Conservation (phyloP, 2,329 filamentous ascomycete species). For the Verticillium longisporum region DNA sequence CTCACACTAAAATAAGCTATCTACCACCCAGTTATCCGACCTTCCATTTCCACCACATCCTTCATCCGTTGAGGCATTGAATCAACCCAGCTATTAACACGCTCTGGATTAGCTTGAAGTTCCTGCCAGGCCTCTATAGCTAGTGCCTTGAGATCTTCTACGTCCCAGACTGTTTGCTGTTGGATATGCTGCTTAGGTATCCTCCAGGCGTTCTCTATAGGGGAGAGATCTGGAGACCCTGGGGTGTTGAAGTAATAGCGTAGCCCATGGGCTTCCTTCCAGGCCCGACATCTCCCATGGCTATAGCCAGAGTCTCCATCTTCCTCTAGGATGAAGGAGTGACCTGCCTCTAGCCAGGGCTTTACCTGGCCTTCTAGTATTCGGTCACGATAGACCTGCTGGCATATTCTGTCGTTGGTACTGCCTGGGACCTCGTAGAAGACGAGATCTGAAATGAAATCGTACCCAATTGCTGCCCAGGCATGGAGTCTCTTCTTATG, state of each 20-base stretch:
- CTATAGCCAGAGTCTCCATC: background rate
- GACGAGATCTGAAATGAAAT: background rate
- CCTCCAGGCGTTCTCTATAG: background rate
- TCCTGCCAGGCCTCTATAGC: no score
- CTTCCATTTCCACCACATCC: no score
- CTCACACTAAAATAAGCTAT: no score
- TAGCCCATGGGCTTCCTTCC: background rate
- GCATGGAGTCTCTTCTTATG: no score
- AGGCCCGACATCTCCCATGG: background rate
- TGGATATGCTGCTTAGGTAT: background rate
- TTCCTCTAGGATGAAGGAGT: background rate
- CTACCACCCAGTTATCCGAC: no score
- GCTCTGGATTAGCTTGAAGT: no score
- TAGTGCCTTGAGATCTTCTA: no score
- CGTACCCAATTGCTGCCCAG: background rate
- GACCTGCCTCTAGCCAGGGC: background rate
- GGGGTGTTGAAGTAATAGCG: background rate
- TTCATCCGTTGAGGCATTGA: no score
- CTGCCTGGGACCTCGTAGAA: background rate
- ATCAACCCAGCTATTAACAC: no score
- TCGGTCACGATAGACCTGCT: background rate
- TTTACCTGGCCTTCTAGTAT: background rate
- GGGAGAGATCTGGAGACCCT: background rate
- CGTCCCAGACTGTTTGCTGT: no score
- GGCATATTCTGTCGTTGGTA: background rate